Conservation (phyloP, 768 basidiomycete species). For the Rhizopogon sp. region DNA sequence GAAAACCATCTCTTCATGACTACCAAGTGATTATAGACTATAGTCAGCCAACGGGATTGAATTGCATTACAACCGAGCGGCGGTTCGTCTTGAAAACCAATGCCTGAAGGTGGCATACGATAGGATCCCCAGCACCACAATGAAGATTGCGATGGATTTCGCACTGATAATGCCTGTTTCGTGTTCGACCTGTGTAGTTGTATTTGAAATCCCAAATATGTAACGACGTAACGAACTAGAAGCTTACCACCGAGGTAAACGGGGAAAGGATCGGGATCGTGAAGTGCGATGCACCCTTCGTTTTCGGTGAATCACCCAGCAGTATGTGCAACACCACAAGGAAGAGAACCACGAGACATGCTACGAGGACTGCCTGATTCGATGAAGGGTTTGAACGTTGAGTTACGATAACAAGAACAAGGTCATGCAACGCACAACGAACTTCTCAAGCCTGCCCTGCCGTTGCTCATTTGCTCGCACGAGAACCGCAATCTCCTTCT, state of each 20-base stretch:
- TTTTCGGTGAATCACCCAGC: neutral
- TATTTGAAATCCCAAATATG: neutral
- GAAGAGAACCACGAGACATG: constrained; percentile 19
- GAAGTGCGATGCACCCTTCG: constrained; percentile 48
- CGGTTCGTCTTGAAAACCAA: constrained; percentile 18
- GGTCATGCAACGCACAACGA: constrained; percentile 38
- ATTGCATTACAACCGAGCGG: neutral
- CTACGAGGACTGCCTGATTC: constrained; percentile 8
- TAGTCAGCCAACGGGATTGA: neutral
- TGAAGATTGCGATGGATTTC: constrained; percentile 35
- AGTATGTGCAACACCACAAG: constrained; percentile 7
- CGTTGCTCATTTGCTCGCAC: constrained; percentile 41
- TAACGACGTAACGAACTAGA: neutral
- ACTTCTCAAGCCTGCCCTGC: constrained; percentile 43
- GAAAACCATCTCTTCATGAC: neutral
- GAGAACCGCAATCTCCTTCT: constrained; percentile 41
- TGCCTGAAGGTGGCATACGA: constrained; percentile 40
- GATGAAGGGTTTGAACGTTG: constrained; percentile 1
- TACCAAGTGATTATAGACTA: neutral
- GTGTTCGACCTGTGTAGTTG: constrained; percentile 55
- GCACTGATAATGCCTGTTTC: constrained; percentile 62
- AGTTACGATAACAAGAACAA: constrained; percentile 4
- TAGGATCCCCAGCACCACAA: constrained; percentile 35
- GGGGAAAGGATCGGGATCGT: constrained; percentile 77
- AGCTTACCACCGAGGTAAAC: constrained; percentile 65